phyloP scores from a whole-genome alignment of 345 rosid genomes.

The Euphorbia pulcherrima region DNA sequence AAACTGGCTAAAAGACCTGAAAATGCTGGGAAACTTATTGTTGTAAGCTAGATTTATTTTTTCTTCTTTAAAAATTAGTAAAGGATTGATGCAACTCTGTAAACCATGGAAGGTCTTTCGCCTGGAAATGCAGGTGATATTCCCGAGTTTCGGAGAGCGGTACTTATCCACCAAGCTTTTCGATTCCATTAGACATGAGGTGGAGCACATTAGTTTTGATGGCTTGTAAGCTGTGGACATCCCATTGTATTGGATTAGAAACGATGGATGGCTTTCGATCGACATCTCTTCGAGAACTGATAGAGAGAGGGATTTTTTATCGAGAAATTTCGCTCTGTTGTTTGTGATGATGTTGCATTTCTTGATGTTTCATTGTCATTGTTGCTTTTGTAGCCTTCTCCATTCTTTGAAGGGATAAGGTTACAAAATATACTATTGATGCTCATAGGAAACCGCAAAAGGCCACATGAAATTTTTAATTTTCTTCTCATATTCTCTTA shows the following conservation, averaged over 20 bases:
- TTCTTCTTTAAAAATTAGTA: too few species aligned
- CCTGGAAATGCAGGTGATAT: conserved; percentile 9
- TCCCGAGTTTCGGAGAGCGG: conserved; percentile 72
- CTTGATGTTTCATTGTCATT: too few species aligned
- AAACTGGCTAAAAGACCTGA: conserved; percentile 50
- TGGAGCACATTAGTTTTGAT: conserved; percentile 52
- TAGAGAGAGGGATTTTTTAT: fast-evolving
- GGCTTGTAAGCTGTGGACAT: conserved; percentile 3
- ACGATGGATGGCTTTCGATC: too few species aligned
- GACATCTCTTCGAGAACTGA: too few species aligned
- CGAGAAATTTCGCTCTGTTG: not conserved
- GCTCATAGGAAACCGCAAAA: too few species aligned
- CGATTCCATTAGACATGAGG: conserved; percentile 62
- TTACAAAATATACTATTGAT: too few species aligned
- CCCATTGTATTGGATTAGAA: too few species aligned
- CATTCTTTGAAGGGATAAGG: too few species aligned
- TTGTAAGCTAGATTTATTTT: conserved; percentile 28
- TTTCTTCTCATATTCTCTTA: too few species aligned
- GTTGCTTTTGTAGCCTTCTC: too few species aligned
- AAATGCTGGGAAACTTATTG: conserved; percentile 49
- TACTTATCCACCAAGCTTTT: conserved; percentile 68
- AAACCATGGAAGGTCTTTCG: not conserved
- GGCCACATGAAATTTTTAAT: too few species aligned
- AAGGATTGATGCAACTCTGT: too few species aligned
- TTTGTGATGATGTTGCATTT: not conserved